phyloP scores from a whole-genome alignment of 179 eudicot species.

The Nepenthes alata region DNA sequence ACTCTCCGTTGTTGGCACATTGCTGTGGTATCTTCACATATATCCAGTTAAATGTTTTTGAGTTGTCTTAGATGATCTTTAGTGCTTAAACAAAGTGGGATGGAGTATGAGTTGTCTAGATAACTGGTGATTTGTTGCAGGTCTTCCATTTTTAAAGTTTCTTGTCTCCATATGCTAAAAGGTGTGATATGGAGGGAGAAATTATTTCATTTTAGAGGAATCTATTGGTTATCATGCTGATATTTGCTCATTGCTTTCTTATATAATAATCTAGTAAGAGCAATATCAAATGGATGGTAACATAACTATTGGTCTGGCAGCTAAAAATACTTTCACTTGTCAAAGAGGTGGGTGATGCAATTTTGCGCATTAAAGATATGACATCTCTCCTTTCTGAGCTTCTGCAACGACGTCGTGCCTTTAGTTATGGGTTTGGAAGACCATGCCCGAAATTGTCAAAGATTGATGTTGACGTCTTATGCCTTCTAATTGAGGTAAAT shows the following conservation, averaged over 20 bases:
- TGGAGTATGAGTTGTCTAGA: too few relatives aligned
- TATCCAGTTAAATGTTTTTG: too few relatives aligned
- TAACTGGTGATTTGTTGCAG: too few relatives aligned
- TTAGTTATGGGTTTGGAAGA: slow-evolving; percentile 26
- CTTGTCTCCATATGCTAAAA: too few relatives aligned
- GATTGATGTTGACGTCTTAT: slow-evolving; percentile 53
- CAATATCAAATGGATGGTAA: too few relatives aligned
- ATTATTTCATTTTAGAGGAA: neutral
- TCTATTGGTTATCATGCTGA: neutral
- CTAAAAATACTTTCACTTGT: slow-evolving; percentile 52
- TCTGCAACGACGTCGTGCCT: slow-evolving; percentile 36
- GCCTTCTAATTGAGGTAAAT: slow-evolving; percentile 69
- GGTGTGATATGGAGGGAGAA: too few relatives aligned
- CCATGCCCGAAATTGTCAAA: slow-evolving; percentile 30
- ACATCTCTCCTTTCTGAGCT: slow-evolving; percentile 40
- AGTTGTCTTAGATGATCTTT: too few relatives aligned
- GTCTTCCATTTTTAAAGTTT: too few relatives aligned
- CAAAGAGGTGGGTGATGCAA: slow-evolving; percentile 55
- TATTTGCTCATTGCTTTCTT: neutral
- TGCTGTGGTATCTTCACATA: neutral
- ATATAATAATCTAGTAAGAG: too few relatives aligned
- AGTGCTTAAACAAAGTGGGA: too few relatives aligned
- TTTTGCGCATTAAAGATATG: slow-evolving; percentile 44
- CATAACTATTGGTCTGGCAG: slow-evolving; percentile 18
- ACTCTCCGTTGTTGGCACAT: neutral